A percentile compares a stretch with the other conserved stretches of the same genome.
Conservation (phyloP, 2,329 filamentous ascomycete genomes). For the Mollisiaceae sp. region DNA sequence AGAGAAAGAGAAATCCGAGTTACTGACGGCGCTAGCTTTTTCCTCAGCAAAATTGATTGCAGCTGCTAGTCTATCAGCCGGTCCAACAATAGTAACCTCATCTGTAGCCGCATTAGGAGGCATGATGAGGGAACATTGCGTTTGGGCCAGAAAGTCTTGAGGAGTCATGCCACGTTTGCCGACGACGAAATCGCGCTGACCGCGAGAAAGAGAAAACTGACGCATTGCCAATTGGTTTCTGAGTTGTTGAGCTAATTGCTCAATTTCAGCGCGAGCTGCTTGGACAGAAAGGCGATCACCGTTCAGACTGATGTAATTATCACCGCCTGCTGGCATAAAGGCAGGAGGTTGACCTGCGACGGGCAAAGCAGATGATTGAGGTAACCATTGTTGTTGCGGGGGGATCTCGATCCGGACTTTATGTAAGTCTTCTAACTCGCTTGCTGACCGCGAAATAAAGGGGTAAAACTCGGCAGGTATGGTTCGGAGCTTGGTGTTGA, state of each 20-base stretch:
- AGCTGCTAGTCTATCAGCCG: constrained; percentile 70
- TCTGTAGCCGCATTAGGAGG: constrained; percentile 78
- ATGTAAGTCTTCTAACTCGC: constrained; percentile 72
- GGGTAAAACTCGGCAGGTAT: constrained; percentile 94
- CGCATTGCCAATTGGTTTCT: constrained; percentile 77
- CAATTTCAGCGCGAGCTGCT: constrained; percentile 78
- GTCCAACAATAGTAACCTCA: constrained; percentile 83
- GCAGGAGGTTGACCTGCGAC: constrained; percentile 68
- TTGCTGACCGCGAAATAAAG: constrained; percentile 83
- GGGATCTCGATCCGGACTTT: constrained; percentile 85
- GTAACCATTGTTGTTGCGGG: constrained; percentile 74
- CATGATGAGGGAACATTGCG: constrained; percentile 86
- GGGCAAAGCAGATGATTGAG: constrained; percentile 68
- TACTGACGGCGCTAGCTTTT: constrained; percentile 84
- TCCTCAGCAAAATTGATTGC: constrained; percentile 87
- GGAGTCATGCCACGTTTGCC: constrained; percentile 80
- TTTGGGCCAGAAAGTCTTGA: constrained; percentile 87
- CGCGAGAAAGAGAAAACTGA: constrained; percentile 81
- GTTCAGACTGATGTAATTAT: constrained; percentile 81
- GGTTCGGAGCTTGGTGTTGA: constrained; percentile 79
- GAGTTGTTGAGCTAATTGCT: constrained; percentile 77
- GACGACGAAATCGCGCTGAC: constrained; percentile 93
- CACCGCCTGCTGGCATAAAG: constrained; percentile 72
- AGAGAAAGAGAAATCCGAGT: constrained; percentile 81
- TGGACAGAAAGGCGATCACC: constrained; percentile 86